Conservation (phyloP, 163 green algal species). For the Botryococcus braunii region DNA sequence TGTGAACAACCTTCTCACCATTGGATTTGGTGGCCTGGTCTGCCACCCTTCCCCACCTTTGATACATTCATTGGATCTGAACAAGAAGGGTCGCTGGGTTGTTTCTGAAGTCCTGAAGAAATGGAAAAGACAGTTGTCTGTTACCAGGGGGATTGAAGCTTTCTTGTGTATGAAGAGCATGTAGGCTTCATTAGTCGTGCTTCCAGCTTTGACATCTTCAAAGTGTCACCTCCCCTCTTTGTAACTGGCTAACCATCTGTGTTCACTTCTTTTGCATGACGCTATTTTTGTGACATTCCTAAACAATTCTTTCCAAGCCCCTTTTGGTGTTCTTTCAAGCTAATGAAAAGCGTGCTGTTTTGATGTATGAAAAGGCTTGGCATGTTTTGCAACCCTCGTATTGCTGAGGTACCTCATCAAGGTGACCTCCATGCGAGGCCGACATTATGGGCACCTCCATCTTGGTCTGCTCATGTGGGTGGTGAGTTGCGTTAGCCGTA, state of each 20-base stretch:
- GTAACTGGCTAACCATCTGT: too few relatives aligned
- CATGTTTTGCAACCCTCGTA: not conserved
- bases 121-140: too few relatives aligned
- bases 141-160: too few relatives aligned
- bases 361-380: not conserved
- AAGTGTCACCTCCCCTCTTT: too few relatives aligned
- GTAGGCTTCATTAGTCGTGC: not conserved
- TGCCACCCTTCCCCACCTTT: not conserved
- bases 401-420: not conserved
- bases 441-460: not conserved
- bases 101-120: not conserved
- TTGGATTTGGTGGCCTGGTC: constrained; percentile 9
- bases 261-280: too few relatives aligned
- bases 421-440: not conserved
- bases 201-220: not conserved
- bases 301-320: too few relatives aligned
- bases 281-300: too few relatives aligned
- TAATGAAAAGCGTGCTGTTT: not conserved
- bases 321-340: not conserved
- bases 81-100: not conserved
- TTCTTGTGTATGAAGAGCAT: not conserved
- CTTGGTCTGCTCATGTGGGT: not conserved
- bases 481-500: not conserved
- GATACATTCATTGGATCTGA: not conserved
- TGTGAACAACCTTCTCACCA: constrained; percentile 5